A percentile compares a stretch with the other conserved stretches of the same genome.
phyloP scores from a whole-genome alignment of 1,284 basidiomycete genomes.

The Lignosus rhinocerotis region DNA sequence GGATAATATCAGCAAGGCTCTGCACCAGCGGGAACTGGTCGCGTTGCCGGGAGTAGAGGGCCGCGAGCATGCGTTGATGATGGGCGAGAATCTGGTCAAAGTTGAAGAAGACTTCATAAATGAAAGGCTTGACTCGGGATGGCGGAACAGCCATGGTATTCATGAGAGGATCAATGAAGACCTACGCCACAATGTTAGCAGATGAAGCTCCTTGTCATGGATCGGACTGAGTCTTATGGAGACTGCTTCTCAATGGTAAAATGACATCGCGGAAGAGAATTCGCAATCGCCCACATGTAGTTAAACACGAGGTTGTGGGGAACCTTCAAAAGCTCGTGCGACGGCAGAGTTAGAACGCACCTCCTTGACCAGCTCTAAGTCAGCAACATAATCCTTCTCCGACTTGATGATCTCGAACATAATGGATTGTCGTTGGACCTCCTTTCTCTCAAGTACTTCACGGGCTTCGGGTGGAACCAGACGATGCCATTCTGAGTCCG shows the following conservation, averaged over 20 bases:
- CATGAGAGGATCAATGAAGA: constrained; percentile 66
- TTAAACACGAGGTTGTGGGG: too few relatives aligned
- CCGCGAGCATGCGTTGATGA: constrained; percentile 66
- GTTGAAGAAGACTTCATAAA: constrained; percentile 77
- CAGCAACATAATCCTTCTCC: constrained; percentile 78
- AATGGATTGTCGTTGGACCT: constrained; percentile 78
- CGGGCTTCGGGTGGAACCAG: constrained; percentile 68
- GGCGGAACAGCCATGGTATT: constrained; percentile 55
- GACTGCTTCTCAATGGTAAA: too few relatives aligned
- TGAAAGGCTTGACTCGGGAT: constrained; percentile 53
- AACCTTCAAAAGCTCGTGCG: too few relatives aligned
- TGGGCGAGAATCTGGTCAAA: constrained; percentile 59
- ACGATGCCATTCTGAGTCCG: constrained; percentile 75
- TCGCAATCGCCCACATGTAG: too few relatives aligned
- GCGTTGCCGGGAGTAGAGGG: constrained; percentile 70
- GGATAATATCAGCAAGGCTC: constrained; percentile 75
- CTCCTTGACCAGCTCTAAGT: constrained; percentile 67
- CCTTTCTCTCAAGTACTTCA: constrained; percentile 67
- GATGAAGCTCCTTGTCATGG: not conserved
- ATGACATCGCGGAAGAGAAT: too few relatives aligned
- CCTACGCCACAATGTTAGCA: constrained; percentile 38
- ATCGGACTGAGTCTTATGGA: too few relatives aligned
- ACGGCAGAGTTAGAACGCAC: constrained; percentile 37
- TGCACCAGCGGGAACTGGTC: constrained; percentile 81
- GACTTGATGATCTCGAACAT: constrained; percentile 83